Conservation (phyloP, 139 green algal species). For the Medakamo hakoo region DNA sequence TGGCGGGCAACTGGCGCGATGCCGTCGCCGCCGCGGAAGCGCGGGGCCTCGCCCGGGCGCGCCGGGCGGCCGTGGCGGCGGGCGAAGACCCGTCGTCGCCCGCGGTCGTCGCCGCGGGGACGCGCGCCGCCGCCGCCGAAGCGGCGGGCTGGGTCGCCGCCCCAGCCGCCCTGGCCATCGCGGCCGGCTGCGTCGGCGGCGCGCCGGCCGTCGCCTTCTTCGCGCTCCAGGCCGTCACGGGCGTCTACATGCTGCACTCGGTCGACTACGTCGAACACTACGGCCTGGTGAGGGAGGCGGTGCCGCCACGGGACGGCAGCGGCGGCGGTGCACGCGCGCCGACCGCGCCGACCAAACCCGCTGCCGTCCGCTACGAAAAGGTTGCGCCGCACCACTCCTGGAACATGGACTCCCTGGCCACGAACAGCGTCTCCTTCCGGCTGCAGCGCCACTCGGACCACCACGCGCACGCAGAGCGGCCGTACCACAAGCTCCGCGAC, state of each 20-base stretch:
- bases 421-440: slow-evolving; percentile 18
- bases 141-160: slow-evolving; percentile 7
- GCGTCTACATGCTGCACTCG: slow-evolving; percentile 19
- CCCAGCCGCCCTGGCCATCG: slow-evolving; percentile 5
- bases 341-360: not conserved
- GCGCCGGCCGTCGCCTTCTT: slow-evolving; percentile 7
- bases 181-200: slow-evolving; percentile 5
- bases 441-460: slow-evolving; percentile 47
- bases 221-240: slow-evolving; percentile 14
- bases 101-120: too few relatives aligned
- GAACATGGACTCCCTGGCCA: slow-evolving; percentile 33
- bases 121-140: not conserved
- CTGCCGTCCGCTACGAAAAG: not conserved
- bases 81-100: slow-evolving; percentile 1
- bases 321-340: too few relatives aligned
- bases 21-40: slow-evolving; percentile 10
- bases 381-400: slow-evolving; percentile 27
- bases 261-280: slow-evolving; percentile 59
- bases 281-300: slow-evolving; percentile 19
- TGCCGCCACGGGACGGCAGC: slow-evolving; percentile 11
- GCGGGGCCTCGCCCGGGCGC: not conserved
- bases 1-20: slow-evolving; percentile 22
- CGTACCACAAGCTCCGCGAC: slow-evolving; percentile 29
- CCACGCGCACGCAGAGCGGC: slow-evolving; percentile 21
- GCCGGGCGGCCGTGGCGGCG: too few relatives aligned